Percentiles rank a stretch among this genome's conserved stretches.
Conservation (phyloP, 306 rosid genomes). For the Cyamopsis tetragonoloba region DNA sequence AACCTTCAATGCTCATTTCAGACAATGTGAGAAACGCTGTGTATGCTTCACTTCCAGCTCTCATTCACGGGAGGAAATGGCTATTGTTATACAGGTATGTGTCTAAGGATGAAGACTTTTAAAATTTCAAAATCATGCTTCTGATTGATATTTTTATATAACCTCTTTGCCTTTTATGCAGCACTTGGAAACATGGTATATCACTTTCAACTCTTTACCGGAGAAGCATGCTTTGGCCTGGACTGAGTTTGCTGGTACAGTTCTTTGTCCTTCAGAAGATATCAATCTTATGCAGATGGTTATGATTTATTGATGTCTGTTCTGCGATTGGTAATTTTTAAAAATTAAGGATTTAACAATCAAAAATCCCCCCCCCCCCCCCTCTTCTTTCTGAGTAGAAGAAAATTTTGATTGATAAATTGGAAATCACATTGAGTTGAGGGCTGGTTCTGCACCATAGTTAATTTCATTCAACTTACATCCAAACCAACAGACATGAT, state of each 20-base stretch:
- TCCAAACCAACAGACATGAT: background rate
- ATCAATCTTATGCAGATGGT: background rate
- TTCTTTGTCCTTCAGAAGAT: constrained; percentile 5
- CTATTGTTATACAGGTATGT: constrained; percentile 69
- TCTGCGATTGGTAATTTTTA: background rate
- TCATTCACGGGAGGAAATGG: constrained; percentile 91
- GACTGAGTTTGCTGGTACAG: constrained; percentile 81
- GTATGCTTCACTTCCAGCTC: constrained; percentile 72
- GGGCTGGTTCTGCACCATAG: background rate
- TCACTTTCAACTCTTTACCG: constrained; percentile 81
- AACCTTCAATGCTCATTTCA: constrained; percentile 67
- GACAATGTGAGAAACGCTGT: constrained; percentile 46
- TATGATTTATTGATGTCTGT: background rate
- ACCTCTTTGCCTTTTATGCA: constrained; percentile 30
- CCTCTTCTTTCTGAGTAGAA: background rate
- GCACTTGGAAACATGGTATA: constrained; percentile 92
- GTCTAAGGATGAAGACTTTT: constrained; percentile 8
- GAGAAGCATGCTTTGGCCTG: constrained; percentile 87
- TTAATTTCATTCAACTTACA: constrained; percentile 1
- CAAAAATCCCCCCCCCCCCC: background rate
- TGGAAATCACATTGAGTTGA: background rate
- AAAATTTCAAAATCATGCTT: background rate
- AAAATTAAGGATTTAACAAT: background rate
- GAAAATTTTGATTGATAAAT: background rate
- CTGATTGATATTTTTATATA: background rate